Evolutionary conservation across 805 yeast genomes (phyloP).

Genomic region (Starmerella floris): DNA sequence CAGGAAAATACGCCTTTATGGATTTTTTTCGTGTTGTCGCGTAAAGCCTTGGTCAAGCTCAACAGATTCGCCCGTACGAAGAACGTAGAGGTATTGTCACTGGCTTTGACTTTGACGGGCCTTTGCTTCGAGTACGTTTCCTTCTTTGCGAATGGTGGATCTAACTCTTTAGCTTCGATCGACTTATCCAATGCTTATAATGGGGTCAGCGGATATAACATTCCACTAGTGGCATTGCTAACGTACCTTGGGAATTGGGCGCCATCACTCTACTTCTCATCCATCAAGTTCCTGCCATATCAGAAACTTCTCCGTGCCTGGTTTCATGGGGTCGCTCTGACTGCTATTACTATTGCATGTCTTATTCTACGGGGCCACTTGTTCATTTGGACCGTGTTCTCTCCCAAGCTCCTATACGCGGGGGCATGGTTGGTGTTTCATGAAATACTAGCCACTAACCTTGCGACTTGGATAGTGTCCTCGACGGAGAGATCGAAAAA

Average conservation of each 20-base stretch:
- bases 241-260: constrained; percentile 78
- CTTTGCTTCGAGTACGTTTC: constrained; percentile 57
- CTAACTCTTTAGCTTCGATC: constrained; percentile 82
- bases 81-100: background rate
- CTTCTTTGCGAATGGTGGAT: constrained; percentile 79
- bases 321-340: constrained; percentile 15
- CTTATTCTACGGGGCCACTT: constrained; percentile 64
- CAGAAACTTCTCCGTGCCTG: constrained; percentile 24
- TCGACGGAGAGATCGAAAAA: no score
- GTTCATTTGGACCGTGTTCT: constrained; percentile 95
- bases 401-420: constrained; percentile 77
- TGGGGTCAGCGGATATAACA: constrained; percentile 61
- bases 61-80: background rate
- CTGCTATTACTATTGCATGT: constrained; percentile 39
- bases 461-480: background rate
- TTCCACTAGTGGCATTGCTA: constrained; percentile 57
- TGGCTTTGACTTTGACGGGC: constrained; percentile 22
- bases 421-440: constrained; percentile 48
- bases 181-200: constrained; percentile 87
- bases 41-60: background rate
- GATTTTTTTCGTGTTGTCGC: background rate
- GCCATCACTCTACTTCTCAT: constrained; percentile 49
- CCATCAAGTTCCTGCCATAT: constrained; percentile 27
- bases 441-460: constrained; percentile 19
- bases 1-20: constrained; percentile 44